These are phyloP conservation scores for Balakata baccata DNA, from an alignment of 345 rosid genomes.

Conservation along the genomic window DNA sequence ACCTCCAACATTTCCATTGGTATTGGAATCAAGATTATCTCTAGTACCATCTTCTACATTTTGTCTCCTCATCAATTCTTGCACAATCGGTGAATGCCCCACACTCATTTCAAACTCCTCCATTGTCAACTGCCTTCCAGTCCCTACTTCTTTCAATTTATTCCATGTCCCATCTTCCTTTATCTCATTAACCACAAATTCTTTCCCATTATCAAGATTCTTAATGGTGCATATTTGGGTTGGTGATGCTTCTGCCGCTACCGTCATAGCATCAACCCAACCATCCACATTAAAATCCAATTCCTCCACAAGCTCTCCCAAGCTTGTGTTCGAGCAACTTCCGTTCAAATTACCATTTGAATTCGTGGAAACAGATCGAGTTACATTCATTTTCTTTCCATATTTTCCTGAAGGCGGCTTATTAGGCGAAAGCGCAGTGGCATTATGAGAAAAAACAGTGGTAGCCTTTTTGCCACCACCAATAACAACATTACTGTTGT, in stretches of 20 bases:
- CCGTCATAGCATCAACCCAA: constrained; percentile 20
- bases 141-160: constrained; percentile 83
- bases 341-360: constrained; percentile 34
- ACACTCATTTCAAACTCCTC: constrained; percentile 91
- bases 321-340: constrained; percentile 21
- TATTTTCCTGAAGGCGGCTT: constrained; percentile 40
- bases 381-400: constrained; percentile 22
- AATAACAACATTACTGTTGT: neutral
- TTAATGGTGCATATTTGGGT: constrained; percentile 57
- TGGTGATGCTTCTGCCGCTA: neutral
- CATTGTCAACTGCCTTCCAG: constrained; percentile 83
- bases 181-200: constrained; percentile 85
- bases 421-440: constrained; percentile 22
- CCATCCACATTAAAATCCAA: constrained; percentile 28
- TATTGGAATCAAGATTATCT: constrained; percentile 39
- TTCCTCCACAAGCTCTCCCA: constrained; percentile 30
- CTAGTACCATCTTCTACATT: constrained; percentile 69
- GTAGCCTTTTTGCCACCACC: neutral
- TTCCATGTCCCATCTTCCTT: constrained; percentile 79
- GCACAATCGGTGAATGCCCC: constrained; percentile 94
- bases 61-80: constrained; percentile 95
- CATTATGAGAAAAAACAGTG: constrained; percentile 19
- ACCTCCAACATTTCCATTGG: constrained; percentile 33
- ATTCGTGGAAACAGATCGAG: constrained; percentile 23
- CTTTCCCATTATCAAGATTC: constrained; percentile 86